A percentile compares a stretch with the other conserved stretches of the same genome.
Conservation (phyloP, 495 filamentous ascomycete species). For the Chaetomidium leptoderma region DNA sequence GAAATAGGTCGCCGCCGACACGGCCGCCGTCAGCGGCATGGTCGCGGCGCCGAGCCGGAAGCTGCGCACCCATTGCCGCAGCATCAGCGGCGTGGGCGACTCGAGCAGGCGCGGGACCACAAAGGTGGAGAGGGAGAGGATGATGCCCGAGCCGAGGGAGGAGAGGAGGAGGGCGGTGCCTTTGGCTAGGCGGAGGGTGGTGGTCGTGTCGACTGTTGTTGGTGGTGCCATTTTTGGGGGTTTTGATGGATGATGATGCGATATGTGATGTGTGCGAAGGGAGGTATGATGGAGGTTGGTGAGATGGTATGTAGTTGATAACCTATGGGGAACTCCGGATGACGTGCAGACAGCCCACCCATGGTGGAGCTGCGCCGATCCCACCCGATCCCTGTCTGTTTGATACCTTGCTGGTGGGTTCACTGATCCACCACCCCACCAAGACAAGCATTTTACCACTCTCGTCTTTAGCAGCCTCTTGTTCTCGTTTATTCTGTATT, state of each 20-base stretch:
- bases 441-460: too few species aligned
- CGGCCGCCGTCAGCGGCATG: conserved; percentile 32
- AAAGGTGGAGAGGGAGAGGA: conserved; percentile 39
- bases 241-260: too few species aligned
- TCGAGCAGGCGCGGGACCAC: conserved; percentile 49
- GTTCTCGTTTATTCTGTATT: too few species aligned
- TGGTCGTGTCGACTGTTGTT: too few species aligned
- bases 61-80: conserved; percentile 45
- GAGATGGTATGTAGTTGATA: neutral
- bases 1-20: conserved; percentile 35
- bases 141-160: conserved; percentile 40
- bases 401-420: too few species aligned
- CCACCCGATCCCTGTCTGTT: too few species aligned
- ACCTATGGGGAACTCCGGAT: too few species aligned
- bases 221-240: conserved; percentile 9
- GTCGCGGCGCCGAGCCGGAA: conserved; percentile 34
- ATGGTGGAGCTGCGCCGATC: too few species aligned
- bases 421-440: too few species aligned
- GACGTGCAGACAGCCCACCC: too few species aligned
- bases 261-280: too few species aligned
- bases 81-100: conserved; percentile 49
- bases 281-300: neutral
- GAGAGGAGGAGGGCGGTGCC: conserved; percentile 46
- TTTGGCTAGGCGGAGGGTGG: conserved; percentile 42
- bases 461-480: too few species aligned